A percentile compares a stretch with the other conserved stretches of the same genome.
Conservation (phyloP, 208 protist genomes). For the Trichomonas vaginalis region DNA sequence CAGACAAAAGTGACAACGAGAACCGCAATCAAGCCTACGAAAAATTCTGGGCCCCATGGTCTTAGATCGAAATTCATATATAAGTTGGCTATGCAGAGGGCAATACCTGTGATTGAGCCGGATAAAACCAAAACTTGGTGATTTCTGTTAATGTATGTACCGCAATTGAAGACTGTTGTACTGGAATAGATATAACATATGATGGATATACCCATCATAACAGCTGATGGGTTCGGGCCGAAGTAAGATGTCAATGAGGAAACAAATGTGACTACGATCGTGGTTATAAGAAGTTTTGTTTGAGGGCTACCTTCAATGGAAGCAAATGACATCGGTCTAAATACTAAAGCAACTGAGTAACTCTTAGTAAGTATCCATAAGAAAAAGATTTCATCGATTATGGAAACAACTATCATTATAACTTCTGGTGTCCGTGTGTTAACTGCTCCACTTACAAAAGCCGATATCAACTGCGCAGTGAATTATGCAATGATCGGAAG, state of each 20-base stretch:
- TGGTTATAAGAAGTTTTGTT: neutral
- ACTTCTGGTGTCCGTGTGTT: neutral
- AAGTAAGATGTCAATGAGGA: neutral
- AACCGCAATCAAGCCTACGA: neutral
- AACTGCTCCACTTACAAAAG: too few species aligned
- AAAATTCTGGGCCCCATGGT: neutral
- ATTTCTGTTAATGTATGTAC: neutral
- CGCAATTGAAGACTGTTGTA: neutral
- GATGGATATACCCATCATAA: too few species aligned
- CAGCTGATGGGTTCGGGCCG: neutral
- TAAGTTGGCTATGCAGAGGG: neutral
- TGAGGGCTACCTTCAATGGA: neutral
- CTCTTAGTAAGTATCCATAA: neutral
- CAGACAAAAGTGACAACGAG: neutral
- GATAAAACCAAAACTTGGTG: neutral
- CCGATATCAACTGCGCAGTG: neutral
- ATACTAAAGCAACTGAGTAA: neutral
- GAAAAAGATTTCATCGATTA: neutral
- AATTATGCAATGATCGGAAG: neutral
- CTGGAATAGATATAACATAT: neutral
- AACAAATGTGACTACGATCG: neutral
- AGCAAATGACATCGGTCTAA: neutral
- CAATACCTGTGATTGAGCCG: neutral
- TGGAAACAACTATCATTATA: neutral
- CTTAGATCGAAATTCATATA: neutral